Conservation (phyloP, 306 rosid species). For the Sicyos baderoa region DNA sequence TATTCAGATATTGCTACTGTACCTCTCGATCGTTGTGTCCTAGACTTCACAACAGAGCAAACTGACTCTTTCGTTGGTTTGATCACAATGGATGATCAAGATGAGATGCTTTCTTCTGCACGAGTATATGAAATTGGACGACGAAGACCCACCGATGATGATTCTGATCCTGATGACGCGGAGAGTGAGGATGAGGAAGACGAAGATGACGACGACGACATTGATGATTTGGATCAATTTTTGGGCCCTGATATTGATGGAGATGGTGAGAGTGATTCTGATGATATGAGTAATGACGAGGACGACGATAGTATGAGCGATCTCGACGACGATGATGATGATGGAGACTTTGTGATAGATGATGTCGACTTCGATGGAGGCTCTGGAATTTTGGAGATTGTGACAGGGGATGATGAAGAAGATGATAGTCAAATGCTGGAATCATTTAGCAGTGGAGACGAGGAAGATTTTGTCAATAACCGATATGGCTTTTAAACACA, state of each 20-base stretch:
- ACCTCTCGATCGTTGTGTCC: conserved; percentile 90
- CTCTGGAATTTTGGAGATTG: conserved; percentile 50
- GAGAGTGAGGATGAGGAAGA: conserved; percentile 88
- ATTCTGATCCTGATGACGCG: conserved; percentile 96
- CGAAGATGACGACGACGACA: conserved; percentile 48
- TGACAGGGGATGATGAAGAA: conserved; percentile 62
- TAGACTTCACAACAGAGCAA: conserved; percentile 81
- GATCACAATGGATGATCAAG: conserved; percentile 92
- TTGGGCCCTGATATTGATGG: conserved; percentile 77
- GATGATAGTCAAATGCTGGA: conserved; percentile 61
- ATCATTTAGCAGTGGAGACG: conserved; percentile 63
- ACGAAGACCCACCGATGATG: conserved; percentile 83
- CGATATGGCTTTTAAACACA: conserved; percentile 52
- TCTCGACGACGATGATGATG: conserved; percentile 42
- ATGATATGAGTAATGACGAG: conserved; percentile 63
- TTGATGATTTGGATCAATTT: conserved; percentile 47
- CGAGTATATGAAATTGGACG: conserved; percentile 91
- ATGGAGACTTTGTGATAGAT: conserved; percentile 62
- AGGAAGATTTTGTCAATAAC: conserved; percentile 51
- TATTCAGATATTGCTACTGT: conserved; percentile 87
- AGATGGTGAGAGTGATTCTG: conserved; percentile 65
- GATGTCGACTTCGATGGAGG: conserved; percentile 63
- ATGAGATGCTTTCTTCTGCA: conserved; percentile 84
- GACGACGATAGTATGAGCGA: conserved; percentile 62
- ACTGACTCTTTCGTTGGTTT: conserved; percentile 93